Conservation (phyloP, 192 early-diverging fungal species). For the Coemansia asiatica region DNA sequence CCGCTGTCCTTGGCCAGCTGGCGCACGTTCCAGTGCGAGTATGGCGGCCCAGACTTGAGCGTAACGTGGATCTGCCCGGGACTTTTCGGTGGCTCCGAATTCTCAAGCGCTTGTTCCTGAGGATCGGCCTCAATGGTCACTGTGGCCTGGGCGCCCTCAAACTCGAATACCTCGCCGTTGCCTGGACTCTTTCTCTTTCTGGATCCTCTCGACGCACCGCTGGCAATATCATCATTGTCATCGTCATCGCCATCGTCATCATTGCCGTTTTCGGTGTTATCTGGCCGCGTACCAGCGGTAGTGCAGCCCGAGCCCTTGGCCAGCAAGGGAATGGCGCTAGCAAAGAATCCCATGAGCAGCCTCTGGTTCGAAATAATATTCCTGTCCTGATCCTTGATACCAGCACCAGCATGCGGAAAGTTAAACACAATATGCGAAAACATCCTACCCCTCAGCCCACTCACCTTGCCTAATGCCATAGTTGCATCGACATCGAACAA, state of each 20-base stretch:
- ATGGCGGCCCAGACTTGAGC: constrained; percentile 82
- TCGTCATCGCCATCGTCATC: constrained; percentile 8
- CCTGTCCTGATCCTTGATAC: constrained; percentile 89
- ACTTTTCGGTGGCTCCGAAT: not conserved
- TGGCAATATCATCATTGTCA: constrained; percentile 7
- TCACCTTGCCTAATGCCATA: constrained; percentile 58
- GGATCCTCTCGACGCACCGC: not conserved
- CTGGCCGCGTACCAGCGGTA: too few relatives aligned
- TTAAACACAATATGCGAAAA: constrained; percentile 92
- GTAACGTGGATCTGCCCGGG: constrained; percentile 78
- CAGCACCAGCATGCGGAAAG: constrained; percentile 90
- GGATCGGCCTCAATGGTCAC: constrained; percentile 20
- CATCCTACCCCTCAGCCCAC: constrained; percentile 56
- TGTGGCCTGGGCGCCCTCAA: constrained; percentile 38
- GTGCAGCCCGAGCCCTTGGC: not conserved
- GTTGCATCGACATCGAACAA: constrained; percentile 82
- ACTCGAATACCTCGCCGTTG: constrained; percentile 22
- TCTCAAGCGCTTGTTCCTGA: not conserved
- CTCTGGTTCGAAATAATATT: constrained; percentile 82
- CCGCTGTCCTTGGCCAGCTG: constrained; percentile 71
- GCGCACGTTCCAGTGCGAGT: constrained; percentile 84
- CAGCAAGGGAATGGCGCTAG: constrained; percentile 58
- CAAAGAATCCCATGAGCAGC: constrained; percentile 65
- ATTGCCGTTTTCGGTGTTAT: constrained; percentile 8
- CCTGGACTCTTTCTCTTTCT: constrained; percentile 1